Conservation (phyloP, 2,329 filamentous ascomycete genomes). For the Fusarium tuaranense region DNA sequence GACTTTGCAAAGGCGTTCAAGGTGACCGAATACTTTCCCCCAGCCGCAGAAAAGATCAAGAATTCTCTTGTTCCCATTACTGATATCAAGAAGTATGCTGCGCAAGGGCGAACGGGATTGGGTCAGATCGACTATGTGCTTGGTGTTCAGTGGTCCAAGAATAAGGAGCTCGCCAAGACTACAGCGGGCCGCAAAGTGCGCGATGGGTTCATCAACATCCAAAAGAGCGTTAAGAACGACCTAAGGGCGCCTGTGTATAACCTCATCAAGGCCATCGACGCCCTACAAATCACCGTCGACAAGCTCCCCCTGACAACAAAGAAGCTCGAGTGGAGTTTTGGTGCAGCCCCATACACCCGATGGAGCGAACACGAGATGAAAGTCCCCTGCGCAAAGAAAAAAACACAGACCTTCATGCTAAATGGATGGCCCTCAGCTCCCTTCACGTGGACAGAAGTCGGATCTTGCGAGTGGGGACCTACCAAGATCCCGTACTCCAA, state of each 20-base stretch:
- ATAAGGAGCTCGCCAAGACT: constrained; percentile 18
- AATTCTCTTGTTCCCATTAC: neutral
- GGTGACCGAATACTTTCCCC: constrained; percentile 3
- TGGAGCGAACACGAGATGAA: constrained; percentile 18
- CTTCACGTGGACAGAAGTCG: neutral
- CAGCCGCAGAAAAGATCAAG: constrained; percentile 9
- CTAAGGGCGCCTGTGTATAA: constrained; percentile 13
- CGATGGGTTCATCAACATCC: constrained; percentile 20
- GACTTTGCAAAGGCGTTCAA: constrained; percentile 13
- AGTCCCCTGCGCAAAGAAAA: constrained; percentile 13
- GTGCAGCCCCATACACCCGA: constrained; percentile 6
- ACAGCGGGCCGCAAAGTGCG: constrained; percentile 4
- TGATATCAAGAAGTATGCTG: constrained; percentile 8
- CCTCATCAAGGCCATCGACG: constrained; percentile 23
- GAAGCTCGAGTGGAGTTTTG: constrained; percentile 12
- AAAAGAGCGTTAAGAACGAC: constrained; percentile 21
- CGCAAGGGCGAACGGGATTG: neutral
- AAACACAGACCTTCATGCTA: neutral
- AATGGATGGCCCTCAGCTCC: neutral
- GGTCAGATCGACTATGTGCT: constrained; percentile 1
- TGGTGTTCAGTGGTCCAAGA: constrained; percentile 12
- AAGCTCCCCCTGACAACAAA: constrained; percentile 22
- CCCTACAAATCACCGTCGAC: constrained; percentile 4
- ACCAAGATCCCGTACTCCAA: constrained; percentile 16
- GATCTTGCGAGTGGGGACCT: constrained; percentile 18